Conservation (phyloP, 2,329 filamentous ascomycete species). For the Ophiostoma piceae region DNA sequence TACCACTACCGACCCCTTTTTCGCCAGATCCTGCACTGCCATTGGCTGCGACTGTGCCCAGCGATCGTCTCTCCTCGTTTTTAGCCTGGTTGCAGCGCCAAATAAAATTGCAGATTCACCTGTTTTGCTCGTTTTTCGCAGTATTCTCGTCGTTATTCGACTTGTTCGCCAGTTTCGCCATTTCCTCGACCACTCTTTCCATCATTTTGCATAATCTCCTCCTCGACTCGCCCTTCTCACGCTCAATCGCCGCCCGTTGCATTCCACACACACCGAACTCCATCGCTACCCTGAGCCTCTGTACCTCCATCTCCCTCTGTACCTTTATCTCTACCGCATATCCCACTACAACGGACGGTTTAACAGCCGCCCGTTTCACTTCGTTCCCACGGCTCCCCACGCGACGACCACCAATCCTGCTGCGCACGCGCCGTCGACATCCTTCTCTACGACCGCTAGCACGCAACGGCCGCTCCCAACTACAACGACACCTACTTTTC, state of each 20-base stretch:
- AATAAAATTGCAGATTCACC: conserved; percentile 23
- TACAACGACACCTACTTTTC: not conserved
- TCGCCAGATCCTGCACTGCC: conserved; percentile 4
- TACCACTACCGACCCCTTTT: not conserved
- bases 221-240: not conserved
- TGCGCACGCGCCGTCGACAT: conserved; percentile 19
- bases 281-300: conserved; percentile 7
- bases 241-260: not conserved
- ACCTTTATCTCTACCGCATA: not conserved
- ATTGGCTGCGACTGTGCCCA: conserved; percentile 24
- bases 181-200: not conserved
- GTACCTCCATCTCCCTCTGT: not conserved
- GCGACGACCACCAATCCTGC: conserved; percentile 31
- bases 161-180: not conserved
- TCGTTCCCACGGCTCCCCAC: conserved; percentile 48
- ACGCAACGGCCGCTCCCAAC: conserved; percentile 9
- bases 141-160: not conserved
- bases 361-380: conserved; percentile 40
- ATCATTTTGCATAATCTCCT: not conserved
- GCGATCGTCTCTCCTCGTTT: conserved; percentile 16
- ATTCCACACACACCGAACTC: not conserved
- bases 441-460: conserved; percentile 5
- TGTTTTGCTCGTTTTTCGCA: conserved; percentile 10
- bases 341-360: conserved; percentile 36
- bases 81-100: conserved; percentile 23